Evolutionary conservation across 495 filamentous ascomycete species (phyloP).

Genomic region (Talaromyces liani): DNA sequence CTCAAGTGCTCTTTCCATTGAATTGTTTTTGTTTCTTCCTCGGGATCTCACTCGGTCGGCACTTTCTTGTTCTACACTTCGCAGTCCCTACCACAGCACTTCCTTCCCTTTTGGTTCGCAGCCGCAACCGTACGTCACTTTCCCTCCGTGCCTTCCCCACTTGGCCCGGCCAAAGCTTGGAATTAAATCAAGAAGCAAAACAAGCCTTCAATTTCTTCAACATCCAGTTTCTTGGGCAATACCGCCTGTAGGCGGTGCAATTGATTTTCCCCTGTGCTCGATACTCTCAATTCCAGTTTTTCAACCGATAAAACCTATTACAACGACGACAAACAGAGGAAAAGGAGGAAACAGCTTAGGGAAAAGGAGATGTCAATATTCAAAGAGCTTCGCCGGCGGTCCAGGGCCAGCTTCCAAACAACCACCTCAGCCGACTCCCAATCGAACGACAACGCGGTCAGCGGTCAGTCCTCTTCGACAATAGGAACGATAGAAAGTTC

Average conservation of each 20-base stretch:
- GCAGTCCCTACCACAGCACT: neutral
- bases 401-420: constrained; percentile 56
- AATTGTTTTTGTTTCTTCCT: no score
- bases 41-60: neutral
- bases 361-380: constrained; percentile 53
- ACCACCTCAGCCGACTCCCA: constrained; percentile 47
- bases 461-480: constrained; percentile 57
- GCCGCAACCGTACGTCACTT: constrained; percentile 1
- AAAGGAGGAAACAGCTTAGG: neutral
- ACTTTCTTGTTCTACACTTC: neutral
- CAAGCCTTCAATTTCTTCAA: neutral
- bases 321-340: neutral
- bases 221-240: neutral
- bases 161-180: neutral
- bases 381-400: constrained; percentile 68
- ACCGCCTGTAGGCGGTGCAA: neutral
- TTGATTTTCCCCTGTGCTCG: neutral
- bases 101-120: neutral
- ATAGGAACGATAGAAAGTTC: constrained; percentile 51
- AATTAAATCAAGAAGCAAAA: neutral
- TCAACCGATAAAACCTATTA: neutral
- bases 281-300: neutral
- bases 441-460: constrained; percentile 40
- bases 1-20: no score
- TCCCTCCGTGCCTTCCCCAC: neutral